A percentile compares a stretch with the other conserved stretches of the same genome.
These are phyloP conservation scores for Globisporangium viniferum DNA, from an alignment of 352 stramenopile species.

Conservation along the genomic window DNA sequence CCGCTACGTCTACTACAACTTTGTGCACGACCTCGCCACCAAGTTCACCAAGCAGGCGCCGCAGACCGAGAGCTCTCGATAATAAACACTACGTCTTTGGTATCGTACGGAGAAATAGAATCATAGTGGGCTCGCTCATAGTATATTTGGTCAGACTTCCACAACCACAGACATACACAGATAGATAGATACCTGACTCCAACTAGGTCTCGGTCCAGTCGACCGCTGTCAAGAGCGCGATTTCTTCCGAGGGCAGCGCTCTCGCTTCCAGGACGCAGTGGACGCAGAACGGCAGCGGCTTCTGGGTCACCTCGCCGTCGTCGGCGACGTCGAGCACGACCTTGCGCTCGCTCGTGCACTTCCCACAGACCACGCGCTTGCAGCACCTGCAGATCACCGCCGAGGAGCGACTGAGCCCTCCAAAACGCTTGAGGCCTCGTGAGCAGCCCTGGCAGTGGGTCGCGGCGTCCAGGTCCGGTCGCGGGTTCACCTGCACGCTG, in stretches of 20 bases:
- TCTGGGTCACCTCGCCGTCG: conserved; percentile 13
- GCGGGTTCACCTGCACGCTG: conserved; percentile 8
- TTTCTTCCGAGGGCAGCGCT: background rate
- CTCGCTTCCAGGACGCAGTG: conserved; percentile 9
- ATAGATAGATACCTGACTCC: background rate
- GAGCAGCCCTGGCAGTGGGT: background rate
- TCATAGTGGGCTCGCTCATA: background rate
- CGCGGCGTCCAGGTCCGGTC: background rate
- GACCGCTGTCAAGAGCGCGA: background rate
- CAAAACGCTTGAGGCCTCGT: background rate
- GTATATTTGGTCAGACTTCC: background rate
- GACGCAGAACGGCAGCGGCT: conserved; percentile 8
- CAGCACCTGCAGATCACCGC: conserved; percentile 15
- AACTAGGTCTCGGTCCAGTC: background rate
- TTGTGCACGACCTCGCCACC: conserved; percentile 54
- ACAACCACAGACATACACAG: background rate
- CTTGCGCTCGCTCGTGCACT: conserved; percentile 21
- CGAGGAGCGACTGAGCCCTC: conserved; percentile 11
- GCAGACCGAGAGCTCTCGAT: conserved; percentile 13
- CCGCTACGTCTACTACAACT: conserved; percentile 86
- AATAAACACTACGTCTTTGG: background rate
- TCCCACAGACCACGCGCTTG: conserved; percentile 21
- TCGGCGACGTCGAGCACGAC: conserved; percentile 23
- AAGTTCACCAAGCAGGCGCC: conserved; percentile 16
- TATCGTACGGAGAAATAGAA: background rate